These are phyloP conservation scores for Fusarium penzigii DNA, from an alignment of 2,329 filamentous ascomycete species.

Conservation along the genomic window DNA sequence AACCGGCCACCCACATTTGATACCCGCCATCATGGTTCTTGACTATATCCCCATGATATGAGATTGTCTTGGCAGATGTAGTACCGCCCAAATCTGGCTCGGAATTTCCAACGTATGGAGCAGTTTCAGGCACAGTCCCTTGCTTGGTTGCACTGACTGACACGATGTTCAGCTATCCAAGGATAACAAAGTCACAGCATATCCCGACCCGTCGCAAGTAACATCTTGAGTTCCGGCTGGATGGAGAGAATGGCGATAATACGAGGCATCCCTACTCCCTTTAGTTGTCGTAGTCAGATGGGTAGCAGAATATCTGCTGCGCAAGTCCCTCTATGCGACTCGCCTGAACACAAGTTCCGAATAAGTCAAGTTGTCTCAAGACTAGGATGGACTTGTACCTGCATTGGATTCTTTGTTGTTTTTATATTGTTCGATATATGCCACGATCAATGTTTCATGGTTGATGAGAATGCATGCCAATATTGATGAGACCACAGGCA, in stretches of 20 bases:
- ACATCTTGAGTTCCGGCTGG: not conserved
- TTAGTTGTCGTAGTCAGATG: not conserved
- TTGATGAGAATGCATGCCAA: too few species aligned
- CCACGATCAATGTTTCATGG: too few species aligned
- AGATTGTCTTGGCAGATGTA: not conserved
- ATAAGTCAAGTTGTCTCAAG: not conserved
- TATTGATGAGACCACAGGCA: too few species aligned
- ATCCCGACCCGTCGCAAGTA: constrained; percentile 7
- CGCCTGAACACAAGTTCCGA: not conserved
- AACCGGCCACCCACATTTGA: too few species aligned
- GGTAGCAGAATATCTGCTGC: not conserved
- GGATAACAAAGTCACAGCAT: constrained; percentile 13
- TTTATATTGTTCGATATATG: too few species aligned
- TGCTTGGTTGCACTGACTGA: constrained; percentile 5
- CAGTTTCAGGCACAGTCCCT: not conserved
- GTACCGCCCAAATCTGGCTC: constrained; percentile 17
- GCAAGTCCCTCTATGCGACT: not conserved
- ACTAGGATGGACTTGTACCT: too few species aligned
- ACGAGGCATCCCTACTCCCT: not conserved
- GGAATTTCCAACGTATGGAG: not conserved
- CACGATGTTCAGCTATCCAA: not conserved
- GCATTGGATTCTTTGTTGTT: too few species aligned
- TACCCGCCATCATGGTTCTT: not conserved
- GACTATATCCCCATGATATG: not conserved
- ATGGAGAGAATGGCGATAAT: not conserved